phyloP scores from a whole-genome alignment of 192 early-diverging fungal species.

The Phlyctochytrium planicorne region DNA sequence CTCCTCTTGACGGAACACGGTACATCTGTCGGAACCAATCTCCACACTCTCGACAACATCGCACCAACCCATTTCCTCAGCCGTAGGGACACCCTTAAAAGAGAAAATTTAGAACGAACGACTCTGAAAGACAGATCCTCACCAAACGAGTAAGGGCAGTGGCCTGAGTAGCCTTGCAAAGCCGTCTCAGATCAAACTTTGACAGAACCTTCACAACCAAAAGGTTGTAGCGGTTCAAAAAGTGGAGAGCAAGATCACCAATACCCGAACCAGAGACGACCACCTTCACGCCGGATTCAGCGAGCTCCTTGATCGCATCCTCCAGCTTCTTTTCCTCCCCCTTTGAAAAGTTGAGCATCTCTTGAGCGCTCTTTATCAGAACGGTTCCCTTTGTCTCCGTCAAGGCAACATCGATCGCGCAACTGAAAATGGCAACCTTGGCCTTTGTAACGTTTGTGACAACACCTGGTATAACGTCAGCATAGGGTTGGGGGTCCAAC shows the following conservation, averaged over 20 bases:
- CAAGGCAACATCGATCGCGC: slow-evolving; percentile 86
- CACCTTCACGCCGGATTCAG: slow-evolving; percentile 87
- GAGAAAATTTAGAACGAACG: neutral
- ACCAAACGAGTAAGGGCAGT: slow-evolving; percentile 86
- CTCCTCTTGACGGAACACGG: slow-evolving; percentile 93
- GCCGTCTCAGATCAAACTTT: slow-evolving; percentile 95
- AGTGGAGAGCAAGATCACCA: slow-evolving; percentile 94
- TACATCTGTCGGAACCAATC: slow-evolving; percentile 96
- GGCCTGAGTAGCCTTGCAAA: slow-evolving; percentile 91
- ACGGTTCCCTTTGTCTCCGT: slow-evolving; percentile 99
- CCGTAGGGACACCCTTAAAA: slow-evolving; percentile 72
- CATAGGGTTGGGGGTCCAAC: neutral
- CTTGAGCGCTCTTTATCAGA: slow-evolving; percentile 90
- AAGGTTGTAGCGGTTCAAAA: slow-evolving; percentile 87
- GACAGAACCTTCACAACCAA: slow-evolving; percentile 86
- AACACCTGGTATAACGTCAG: slow-evolving; percentile 53
- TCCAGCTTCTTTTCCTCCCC: slow-evolving; percentile 94
- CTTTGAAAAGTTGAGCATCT: slow-evolving; percentile 96
- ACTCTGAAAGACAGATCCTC: slow-evolving; percentile 6
- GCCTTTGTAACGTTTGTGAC: slow-evolving; percentile 72
- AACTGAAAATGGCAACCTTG: slow-evolving; percentile 93
- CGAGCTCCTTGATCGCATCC: slow-evolving; percentile 80
- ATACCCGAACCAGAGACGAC: slow-evolving; percentile 85
- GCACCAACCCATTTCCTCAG: slow-evolving; percentile 98
- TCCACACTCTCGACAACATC: slow-evolving; percentile 95